phyloP scores from a whole-genome alignment of 495 filamentous ascomycete species.

The Neurospora hispaniola region DNA sequence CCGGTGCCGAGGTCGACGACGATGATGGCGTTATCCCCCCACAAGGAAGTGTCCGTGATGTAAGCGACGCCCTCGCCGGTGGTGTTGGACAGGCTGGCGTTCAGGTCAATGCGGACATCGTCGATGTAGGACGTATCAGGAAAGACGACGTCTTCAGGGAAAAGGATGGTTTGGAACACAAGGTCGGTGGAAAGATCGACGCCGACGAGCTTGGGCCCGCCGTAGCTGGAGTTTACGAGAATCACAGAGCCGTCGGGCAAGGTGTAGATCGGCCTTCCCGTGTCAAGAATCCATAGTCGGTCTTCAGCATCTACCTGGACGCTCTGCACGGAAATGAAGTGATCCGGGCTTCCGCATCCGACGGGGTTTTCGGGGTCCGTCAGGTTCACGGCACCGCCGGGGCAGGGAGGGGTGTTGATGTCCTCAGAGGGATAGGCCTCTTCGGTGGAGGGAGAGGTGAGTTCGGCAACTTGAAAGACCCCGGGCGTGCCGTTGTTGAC shows the following conservation, averaged over 20 bases:
- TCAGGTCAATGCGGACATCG: not conserved
- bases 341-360: not conserved
- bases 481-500: not conserved
- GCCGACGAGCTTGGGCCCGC: not conserved
- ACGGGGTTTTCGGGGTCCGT: not conserved
- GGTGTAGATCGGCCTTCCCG: not conserved
- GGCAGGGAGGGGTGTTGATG: not conserved
- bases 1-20: not conserved
- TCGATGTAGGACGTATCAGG: not conserved
- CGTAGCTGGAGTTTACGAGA: not conserved
- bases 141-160: not conserved
- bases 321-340: not conserved
- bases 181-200: not conserved
- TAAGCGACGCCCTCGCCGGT: not conserved
- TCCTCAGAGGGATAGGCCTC: not conserved
- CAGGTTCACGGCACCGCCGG: not conserved
- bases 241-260: not conserved
- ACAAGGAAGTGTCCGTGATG: not conserved
- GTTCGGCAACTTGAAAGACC: not conserved
- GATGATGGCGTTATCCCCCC: not conserved
- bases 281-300: not conserved
- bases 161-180: not conserved
- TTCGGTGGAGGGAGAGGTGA: not conserved
- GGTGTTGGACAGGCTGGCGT: not conserved
- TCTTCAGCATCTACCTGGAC: fast-evolving